Conservation (phyloP, 2,329 filamentous ascomycete species). For the Ophiostoma montium region DNA sequence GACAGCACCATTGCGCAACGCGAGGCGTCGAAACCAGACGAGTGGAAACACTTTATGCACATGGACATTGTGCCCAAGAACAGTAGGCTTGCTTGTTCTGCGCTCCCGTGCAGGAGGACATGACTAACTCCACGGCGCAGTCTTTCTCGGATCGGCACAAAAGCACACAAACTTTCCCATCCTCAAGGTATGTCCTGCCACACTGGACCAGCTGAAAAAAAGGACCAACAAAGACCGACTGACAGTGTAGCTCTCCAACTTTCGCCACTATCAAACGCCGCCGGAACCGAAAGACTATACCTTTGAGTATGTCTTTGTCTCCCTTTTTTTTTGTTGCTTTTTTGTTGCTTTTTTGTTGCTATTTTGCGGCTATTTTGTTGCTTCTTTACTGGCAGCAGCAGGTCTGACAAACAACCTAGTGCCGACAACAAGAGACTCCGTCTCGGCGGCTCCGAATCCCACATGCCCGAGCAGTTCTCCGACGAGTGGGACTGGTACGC, state of each 20-base stretch:
- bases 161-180: slow-evolving; percentile 6
- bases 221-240: background rate
- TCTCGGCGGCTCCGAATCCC: no score
- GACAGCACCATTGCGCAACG: background rate
- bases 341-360: no score
- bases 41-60: background rate
- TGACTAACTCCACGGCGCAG: background rate
- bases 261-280: background rate
- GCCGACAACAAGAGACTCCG: background rate
- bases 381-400: no score
- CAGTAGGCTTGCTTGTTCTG: background rate
- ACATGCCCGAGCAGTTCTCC: slow-evolving; percentile 8
- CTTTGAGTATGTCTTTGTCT: no score
- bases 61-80: slow-evolving; percentile 10
- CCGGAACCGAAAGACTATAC: background rate
- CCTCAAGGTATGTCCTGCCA: slow-evolving; percentile 4
- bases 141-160: background rate
- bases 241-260: background rate
- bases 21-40: background rate
- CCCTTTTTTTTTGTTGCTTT: no score
- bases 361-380: no score
- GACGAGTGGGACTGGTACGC: slow-evolving; percentile 9
- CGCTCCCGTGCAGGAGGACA: background rate
- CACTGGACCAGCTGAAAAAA: no score
- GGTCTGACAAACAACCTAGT: background rate